These are phyloP conservation scores for Cucumis cinereus DNA, from an alignment of 306 rosid genomes.

Conservation along the genomic window DNA sequence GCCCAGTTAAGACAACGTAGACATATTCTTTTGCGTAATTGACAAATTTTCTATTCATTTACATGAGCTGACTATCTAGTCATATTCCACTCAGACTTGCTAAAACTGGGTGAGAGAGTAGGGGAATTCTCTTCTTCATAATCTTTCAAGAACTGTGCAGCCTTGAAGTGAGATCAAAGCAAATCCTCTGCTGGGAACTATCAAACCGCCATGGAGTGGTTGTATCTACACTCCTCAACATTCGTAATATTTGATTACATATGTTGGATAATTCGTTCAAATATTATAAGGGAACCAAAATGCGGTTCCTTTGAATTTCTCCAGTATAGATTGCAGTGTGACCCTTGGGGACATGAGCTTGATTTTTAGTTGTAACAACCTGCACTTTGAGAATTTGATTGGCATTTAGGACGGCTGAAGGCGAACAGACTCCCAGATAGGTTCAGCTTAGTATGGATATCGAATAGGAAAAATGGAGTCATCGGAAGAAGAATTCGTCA, in stretches of 20 bases:
- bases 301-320: neutral
- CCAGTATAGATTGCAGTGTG: neutral
- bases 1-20: neutral
- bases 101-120: neutral
- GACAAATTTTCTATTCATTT: neutral
- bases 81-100: neutral
- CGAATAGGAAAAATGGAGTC: neutral
- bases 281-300: conserved; percentile 12
- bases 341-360: neutral
- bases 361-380: neutral
- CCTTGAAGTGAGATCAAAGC: conserved; percentile 18
- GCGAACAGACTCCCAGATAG: neutral
- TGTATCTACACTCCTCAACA: conserved; percentile 28
- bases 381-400: neutral
- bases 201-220: conserved; percentile 32
- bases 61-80: neutral
- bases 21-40: neutral
- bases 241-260: conserved; percentile 3
- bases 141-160: conserved; percentile 6
- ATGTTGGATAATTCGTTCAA: conserved; percentile 8
- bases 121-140: neutral
- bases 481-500: neutral
- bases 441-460: neutral
- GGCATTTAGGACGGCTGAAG: neutral
- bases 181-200: conserved; percentile 38